Percentiles rank a stretch among this genome's conserved stretches.
These are phyloP conservation scores for Lipomyces yamanashiensis DNA, from an alignment of 805 yeast species.

Conservation along the genomic window DNA sequence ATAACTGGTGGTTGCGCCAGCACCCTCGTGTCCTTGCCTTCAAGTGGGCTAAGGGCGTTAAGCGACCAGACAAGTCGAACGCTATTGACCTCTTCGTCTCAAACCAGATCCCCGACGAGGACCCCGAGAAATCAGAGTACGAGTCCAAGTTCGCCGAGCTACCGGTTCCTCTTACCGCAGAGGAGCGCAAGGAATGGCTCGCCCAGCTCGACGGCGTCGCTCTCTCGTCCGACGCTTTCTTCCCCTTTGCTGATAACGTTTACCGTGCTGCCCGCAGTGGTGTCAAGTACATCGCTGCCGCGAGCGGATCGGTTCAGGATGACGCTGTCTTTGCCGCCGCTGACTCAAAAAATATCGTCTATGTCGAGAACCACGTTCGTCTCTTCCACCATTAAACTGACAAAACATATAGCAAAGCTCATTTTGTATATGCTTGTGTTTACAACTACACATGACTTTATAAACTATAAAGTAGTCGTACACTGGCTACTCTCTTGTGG, in stretches of 20 bases:
- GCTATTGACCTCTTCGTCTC: conserved; percentile 95
- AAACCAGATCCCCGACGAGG: conserved; percentile 85
- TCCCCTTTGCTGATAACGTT: conserved; percentile 99
- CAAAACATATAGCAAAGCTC: not conserved
- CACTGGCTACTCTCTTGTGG: not conserved
- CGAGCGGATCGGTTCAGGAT: conserved; percentile 97
- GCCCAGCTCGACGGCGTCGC: conserved; percentile 82
- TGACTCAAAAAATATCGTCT: conserved; percentile 84
- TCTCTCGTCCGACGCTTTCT: conserved; percentile 95
- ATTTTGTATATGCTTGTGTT: not conserved
- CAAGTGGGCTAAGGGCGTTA: conserved; percentile 97
- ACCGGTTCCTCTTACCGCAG: conserved; percentile 80
- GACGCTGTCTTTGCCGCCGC: conserved; percentile 95
- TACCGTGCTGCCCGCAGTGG: conserved; percentile 97
- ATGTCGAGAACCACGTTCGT: conserved; percentile 96
- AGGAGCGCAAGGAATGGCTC: conserved; percentile 89
- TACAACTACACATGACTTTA: too few relatives aligned
- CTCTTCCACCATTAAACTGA: conserved; percentile 86
- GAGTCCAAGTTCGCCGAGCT: conserved; percentile 82
- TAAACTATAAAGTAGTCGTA: too few relatives aligned
- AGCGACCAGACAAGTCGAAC: conserved; percentile 97
- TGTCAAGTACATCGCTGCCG: conserved; percentile 94
- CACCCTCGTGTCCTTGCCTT: conserved; percentile 91
- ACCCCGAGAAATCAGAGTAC: conserved; percentile 92
- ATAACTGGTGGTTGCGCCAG: conserved; percentile 99